phyloP scores from a whole-genome alignment of 176 grass and related monocot species.

The Hordeum vulgare region DNA sequence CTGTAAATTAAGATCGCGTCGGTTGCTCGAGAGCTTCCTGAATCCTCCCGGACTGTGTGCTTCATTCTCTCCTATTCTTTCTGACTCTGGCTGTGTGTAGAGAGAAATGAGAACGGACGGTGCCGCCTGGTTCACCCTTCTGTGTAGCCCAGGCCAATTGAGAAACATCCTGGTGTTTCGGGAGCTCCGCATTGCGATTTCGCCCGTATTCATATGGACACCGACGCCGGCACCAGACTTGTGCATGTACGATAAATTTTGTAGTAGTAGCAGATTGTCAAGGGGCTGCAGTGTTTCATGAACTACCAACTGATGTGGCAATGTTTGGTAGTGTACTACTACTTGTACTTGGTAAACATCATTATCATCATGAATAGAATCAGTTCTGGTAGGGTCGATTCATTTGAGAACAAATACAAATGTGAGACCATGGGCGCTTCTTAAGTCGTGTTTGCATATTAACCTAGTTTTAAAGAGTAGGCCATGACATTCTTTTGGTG shows the following conservation, averaged over 20 bases:
- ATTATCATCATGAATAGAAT: background rate
- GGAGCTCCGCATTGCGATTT: constrained; percentile 6
- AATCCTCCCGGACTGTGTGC: constrained; percentile 8
- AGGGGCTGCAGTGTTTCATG: background rate
- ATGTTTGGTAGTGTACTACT: background rate
- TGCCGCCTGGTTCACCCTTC: background rate
- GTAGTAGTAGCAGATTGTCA: background rate
- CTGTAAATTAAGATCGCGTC: constrained; percentile 37
- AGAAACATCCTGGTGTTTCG: background rate
- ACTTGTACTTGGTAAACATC: background rate
- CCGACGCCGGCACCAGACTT: background rate
- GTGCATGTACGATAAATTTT: background rate
- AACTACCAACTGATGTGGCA: background rate
- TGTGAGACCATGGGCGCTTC: no score
- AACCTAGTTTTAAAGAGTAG: no score
- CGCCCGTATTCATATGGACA: background rate
- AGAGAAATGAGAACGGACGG: constrained; percentile 10
- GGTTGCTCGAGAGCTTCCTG: background rate
- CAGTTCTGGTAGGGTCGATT: background rate
- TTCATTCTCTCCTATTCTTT: background rate
- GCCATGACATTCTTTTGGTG: no score
- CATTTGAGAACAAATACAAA: no score
- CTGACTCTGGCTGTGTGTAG: constrained; percentile 13
- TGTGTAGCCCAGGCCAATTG: background rate
- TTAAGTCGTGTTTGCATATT: no score